Base-by-base conservation (phyloP, 805 yeast genomes). In the Candida michaelii region DNA sequence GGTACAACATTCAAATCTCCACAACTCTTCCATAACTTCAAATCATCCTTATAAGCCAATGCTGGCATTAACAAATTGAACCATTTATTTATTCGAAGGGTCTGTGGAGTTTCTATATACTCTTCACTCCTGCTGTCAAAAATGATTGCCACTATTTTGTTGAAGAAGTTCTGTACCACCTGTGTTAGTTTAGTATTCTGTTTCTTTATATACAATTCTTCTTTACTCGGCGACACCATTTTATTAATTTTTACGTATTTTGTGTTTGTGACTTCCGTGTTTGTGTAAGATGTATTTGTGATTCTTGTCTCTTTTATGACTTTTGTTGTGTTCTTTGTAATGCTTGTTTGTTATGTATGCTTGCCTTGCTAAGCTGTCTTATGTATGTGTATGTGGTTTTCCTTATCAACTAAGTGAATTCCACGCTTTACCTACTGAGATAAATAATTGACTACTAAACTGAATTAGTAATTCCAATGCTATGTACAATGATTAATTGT, bases 141-240 rank as follows among this genome's bases (percentile, higher is more conserved):
- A 5, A 85, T 72, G 14, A 82, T 66, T 47, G 79, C 77, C 14
- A 83, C 78, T 1, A 85, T 69, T 54, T 82, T 83, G 34, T 76
- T 58, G 52, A 83, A 84, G 72, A 83, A 85, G 63, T 79, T 81
- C 57, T 79, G 75, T 24, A 74, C 69, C 48, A 76, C 72, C 53
- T 71, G 75, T 11, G 62, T 53, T 34, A 69, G 57, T 48, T 71
- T 71, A 34, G 65, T 53, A 42, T 59, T 60, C 45, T 66, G 62
- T 45, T 52, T 54, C 45, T 45, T 49, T 14, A 50, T 46, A 39
- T 51, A 51, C 6, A 58, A 53, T 36, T 55, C 43, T 19, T 39
- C 42, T 25, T 39, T 39, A 11, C 23, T 31, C 30, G 48, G 47
- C 24, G 51, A 44, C n/a, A 43, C 48, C 51, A 44, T 45, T n/a